Conservation (phyloP, 2,329 filamentous ascomycete genomes). For the Trichoderma oligosporum region DNA sequence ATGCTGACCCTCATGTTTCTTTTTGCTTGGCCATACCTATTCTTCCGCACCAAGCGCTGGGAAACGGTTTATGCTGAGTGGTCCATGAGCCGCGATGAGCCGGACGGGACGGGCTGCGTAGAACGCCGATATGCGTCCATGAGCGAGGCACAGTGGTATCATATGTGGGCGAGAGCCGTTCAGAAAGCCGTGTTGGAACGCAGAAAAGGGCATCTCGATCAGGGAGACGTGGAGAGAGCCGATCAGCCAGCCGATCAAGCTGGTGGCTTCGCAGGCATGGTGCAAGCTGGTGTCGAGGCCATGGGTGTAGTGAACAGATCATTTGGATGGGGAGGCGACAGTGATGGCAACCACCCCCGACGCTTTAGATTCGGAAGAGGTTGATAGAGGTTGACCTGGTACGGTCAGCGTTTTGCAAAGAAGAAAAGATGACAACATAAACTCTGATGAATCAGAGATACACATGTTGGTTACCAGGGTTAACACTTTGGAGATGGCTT, state of each 20-base stretch:
- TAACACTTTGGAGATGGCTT: neutral
- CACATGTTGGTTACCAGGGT: neutral
- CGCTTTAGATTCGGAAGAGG: constrained; percentile 10
- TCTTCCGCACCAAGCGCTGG: constrained; percentile 64
- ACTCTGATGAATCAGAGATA: neutral
- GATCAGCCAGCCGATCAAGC: constrained; percentile 32
- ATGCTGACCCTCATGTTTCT: constrained; percentile 65
- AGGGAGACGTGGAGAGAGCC: constrained; percentile 51
- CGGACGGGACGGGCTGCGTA: constrained; percentile 28
- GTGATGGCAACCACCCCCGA: neutral
- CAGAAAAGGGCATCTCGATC: constrained; percentile 52
- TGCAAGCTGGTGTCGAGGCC: constrained; percentile 48
- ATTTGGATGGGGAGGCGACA: constrained; percentile 31
- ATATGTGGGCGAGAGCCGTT: constrained; percentile 59
- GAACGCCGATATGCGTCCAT: constrained; percentile 50
- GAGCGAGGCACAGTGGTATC: constrained; percentile 58
- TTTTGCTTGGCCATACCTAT: constrained; percentile 67
- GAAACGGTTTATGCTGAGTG: constrained; percentile 61
- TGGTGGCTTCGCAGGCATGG: constrained; percentile 41
- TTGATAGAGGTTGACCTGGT: neutral
- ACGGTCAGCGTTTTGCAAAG: neutral
- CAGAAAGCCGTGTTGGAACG: constrained; percentile 56
- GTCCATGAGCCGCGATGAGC: constrained; percentile 35
- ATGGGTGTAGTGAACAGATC: constrained; percentile 52
- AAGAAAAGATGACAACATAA: neutral